A percentile compares a stretch with the other conserved stretches of the same genome.
Evolutionary conservation across 768 basidiomycete genomes (phyloP).

Genomic region (Plicaturopsis crispa): DNA sequence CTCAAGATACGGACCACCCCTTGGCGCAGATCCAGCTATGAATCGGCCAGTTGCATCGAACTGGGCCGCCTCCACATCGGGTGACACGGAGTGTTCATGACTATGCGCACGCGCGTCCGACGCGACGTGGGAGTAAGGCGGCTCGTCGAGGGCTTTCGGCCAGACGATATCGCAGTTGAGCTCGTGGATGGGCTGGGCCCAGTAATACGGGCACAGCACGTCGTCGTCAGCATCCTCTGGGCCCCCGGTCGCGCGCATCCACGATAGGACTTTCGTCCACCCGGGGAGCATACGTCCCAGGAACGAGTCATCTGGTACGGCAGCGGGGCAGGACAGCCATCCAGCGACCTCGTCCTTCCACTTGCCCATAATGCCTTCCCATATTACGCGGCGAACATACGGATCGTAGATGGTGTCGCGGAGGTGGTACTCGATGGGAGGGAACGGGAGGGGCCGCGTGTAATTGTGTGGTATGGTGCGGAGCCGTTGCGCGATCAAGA

Average conservation of each 20-base stretch:
- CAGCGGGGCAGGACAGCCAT: slow-evolving; percentile 65
- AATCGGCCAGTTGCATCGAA: slow-evolving; percentile 9
- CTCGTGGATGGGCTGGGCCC: slow-evolving; percentile 64
- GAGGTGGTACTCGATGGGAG: slow-evolving; percentile 57
- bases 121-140: slow-evolving; percentile 25
- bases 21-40: slow-evolving; percentile 4
- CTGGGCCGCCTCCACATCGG: slow-evolving; percentile 6
- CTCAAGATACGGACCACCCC: slow-evolving; percentile 38
- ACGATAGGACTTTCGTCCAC: slow-evolving; percentile 3
- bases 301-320: slow-evolving; percentile 2
- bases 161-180: slow-evolving; percentile 83
- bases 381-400: slow-evolving; percentile 79
- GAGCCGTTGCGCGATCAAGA: slow-evolving; percentile 77
- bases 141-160: slow-evolving; percentile 61
- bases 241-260: slow-evolving; percentile 9
- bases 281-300: neutral
- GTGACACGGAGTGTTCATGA: neutral
- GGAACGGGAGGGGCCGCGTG: slow-evolving; percentile 59
- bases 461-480: slow-evolving; percentile 73
- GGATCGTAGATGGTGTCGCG: slow-evolving; percentile 82
- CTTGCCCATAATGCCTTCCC: slow-evolving; percentile 71
- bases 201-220: slow-evolving; percentile 67
- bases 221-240: slow-evolving; percentile 40
- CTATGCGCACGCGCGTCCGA: neutral
- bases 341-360: slow-evolving; percentile 51